phyloP scores from a whole-genome alignment of 2,329 filamentous ascomycete genomes.

The Colletotrichum sp. region DNA sequence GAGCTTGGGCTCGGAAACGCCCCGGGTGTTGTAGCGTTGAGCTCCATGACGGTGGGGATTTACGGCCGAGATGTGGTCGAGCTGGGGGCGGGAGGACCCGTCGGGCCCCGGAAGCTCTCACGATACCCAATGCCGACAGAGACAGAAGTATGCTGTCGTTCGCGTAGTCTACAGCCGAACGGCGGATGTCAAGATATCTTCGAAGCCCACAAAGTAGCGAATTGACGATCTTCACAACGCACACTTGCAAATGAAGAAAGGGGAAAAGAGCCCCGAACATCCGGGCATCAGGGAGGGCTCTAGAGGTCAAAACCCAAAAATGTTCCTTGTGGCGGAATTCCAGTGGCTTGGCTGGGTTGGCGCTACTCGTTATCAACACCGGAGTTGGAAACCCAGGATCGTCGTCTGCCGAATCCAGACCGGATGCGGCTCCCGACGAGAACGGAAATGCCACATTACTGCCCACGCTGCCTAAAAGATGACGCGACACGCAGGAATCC shows the following conservation, averaged over 20 bases:
- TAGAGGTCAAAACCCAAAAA: no score
- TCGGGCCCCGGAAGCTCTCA: no score
- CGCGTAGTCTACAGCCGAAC: no score
- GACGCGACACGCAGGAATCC: background rate
- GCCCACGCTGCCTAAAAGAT: background rate
- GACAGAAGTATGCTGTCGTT: no score
- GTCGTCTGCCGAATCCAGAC: background rate
- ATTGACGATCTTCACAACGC: no score
- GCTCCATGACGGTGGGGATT: background rate
- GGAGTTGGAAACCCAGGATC: background rate
- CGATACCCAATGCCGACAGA: no score
- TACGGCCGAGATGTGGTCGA: no score
- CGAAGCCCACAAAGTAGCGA: no score
- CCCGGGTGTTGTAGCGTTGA: rapidly evolving
- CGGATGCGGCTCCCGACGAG: background rate
- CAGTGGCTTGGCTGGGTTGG: background rate
- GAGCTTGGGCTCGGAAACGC: background rate
- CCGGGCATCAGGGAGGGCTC: no score
- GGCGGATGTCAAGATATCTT: no score
- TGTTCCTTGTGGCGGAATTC: background rate
- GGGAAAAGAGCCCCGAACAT: background rate
- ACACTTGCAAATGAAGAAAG: background rate
- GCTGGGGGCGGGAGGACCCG: background rate
- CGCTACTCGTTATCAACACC: background rate
- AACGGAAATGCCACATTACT: background rate